phyloP scores from a whole-genome alignment of 148 eudicot genomes.

The Amaranthus hypochondriacus region DNA sequence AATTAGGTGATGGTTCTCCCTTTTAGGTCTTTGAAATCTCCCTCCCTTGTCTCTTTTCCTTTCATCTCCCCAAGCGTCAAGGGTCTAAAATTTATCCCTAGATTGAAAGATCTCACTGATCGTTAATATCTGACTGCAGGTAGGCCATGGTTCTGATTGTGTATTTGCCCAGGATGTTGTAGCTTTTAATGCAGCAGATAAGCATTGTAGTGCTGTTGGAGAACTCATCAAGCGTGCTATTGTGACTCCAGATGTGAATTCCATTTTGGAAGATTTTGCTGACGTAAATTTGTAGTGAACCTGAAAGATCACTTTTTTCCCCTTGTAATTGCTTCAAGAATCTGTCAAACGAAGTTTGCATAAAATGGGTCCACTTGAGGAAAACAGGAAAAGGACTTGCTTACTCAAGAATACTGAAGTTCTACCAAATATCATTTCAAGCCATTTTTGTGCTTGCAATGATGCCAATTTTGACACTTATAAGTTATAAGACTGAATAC shows the following conservation, averaged over 20 bases:
- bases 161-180: constrained; percentile 64
- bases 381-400: background rate
- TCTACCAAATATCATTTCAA: background rate
- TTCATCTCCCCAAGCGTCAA: background rate
- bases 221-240: constrained; percentile 59
- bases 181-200: constrained; percentile 47
- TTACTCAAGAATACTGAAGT: background rate
- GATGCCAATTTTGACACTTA: background rate
- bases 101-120: constrained; percentile 9
- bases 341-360: background rate
- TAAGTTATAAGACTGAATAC: background rate
- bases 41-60: no score
- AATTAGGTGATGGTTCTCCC: background rate
- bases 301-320: background rate
- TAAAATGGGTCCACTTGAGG: background rate
- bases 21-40: no score
- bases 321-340: background rate
- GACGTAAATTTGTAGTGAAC: constrained; percentile 17
- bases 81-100: background rate
- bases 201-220: constrained; percentile 46
- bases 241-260: constrained; percentile 63
- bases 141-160: constrained; percentile 53
- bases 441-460: background rate
- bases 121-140: constrained; percentile 38
- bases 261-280: constrained; percentile 36